Evolutionary conservation across 106 monocot genomes (phyloP), one percentile per base, ranked within the genome.

Genomic region (Dendrobium chrysotoxum): DNA sequence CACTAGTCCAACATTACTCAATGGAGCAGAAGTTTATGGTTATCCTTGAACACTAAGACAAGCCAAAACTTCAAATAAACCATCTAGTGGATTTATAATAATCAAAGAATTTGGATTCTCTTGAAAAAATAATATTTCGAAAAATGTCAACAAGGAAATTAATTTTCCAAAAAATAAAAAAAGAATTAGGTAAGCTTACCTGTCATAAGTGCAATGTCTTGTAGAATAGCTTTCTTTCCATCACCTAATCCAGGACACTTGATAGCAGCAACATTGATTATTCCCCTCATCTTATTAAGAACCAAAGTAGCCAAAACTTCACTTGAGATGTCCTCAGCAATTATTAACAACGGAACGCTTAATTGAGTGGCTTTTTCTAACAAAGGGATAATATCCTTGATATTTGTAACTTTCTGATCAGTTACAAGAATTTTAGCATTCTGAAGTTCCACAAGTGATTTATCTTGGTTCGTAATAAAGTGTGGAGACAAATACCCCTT

Each of bases 181-280:
- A 47, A 25, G 8, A 11, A 46, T 7, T 11, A 1, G 5, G 4
- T 10, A 71, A 12, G 57, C 21, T 65, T 58, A 95, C 99, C 99
- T 83, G 99, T 99, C 95, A 99, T 88, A 12, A 91, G 90, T 85
- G 99, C 93, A 86, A 99, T 95, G 86, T 99, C 99, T 79, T 99
- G 99, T 71, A 99, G 85, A 79, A 93, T 35, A 72, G 88, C 99
- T 79, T 99, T 95, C 85, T 93, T 99, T 58, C 88, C 90, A 50
- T 99, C 95, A 6, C 88, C 93, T 82, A 99, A 90, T 47, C 99
- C 99, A 68, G 99, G 99, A 75, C 93, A 93, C 50, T 93, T 89
- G 53, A 99, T 82, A 25, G 88, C 95, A 78, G 99, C 99, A 79
- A 99, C 93, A 87, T 93, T 95, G 40, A 99, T 74, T 55, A 93